These are phyloP conservation scores for Diaporthe ilicicola DNA, from an alignment of 2,329 filamentous ascomycete genomes.

Conservation along the genomic window DNA sequence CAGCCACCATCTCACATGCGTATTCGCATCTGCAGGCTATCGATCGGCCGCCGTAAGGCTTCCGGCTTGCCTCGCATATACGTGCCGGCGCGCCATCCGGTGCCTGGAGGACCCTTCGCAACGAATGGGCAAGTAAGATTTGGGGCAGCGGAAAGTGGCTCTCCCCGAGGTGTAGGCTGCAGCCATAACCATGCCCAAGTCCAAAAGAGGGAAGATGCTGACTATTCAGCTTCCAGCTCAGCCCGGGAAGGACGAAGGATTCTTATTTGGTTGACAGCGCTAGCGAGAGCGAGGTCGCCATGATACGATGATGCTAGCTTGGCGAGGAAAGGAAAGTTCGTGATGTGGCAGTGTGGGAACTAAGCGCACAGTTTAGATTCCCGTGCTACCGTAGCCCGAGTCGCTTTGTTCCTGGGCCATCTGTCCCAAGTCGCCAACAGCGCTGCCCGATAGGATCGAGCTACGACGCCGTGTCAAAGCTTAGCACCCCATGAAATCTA, in stretches of 20 bases:
- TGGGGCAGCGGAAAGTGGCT: background rate
- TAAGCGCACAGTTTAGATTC: background rate
- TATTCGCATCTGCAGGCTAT: background rate
- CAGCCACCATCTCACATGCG: background rate
- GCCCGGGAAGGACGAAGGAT: background rate
- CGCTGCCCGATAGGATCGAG: slow-evolving; percentile 8
- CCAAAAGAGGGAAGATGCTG: background rate
- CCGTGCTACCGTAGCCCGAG: background rate
- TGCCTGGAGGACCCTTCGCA: background rate
- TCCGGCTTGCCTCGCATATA: background rate
- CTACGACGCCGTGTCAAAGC: slow-evolving; percentile 1
- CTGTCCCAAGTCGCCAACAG: background rate
- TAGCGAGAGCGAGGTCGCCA: slow-evolving; percentile 8
- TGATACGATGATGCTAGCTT: slow-evolving; percentile 5
- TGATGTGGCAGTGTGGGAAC: background rate
- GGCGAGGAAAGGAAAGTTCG: slow-evolving; percentile 8
- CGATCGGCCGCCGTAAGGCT: background rate
- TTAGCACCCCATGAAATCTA: background rate
- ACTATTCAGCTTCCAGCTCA: background rate
- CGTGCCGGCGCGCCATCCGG: background rate
- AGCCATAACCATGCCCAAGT: background rate
- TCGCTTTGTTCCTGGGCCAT: background rate
- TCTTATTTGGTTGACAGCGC: slow-evolving; percentile 3
- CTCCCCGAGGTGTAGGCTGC: background rate
- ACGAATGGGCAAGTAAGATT: too few relatives aligned